Evolutionary conservation across 768 basidiomycete species (phyloP), one percentile per base, ranked within the genome.

Genomic region (Mrakia blollopis): DNA sequence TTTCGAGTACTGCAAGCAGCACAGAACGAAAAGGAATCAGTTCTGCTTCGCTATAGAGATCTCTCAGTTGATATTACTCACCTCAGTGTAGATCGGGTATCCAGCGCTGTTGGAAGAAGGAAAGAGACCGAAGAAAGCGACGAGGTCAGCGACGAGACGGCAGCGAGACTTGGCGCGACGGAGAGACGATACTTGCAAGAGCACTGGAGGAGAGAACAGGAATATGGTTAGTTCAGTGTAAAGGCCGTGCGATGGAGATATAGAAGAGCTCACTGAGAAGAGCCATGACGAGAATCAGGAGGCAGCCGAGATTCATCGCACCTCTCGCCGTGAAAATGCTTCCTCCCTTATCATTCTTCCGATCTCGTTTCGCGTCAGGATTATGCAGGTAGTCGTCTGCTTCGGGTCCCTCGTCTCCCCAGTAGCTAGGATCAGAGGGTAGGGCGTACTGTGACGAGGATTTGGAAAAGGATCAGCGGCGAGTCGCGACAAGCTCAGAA

Each of bases 301-400:
- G 37, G 37, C 73, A 74, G 5, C 77, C 77, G 4, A 78, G 44
- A 57, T 78, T 78, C 41, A 52, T 62, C 25, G 74, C 7, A 35
- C 77, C 77, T 39, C 77, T 54, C 18, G 30, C 18, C 18, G 72
- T 78, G 52, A 78, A 54, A 35, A 78, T 71, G 11, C 67, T 23
- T 0, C 75, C 60, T 41, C 65, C 54, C 13, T 30, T 25, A 35
- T 72, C 76, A 9, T 39, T 35, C 50, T 57, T 65, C 50, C n/a
- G 25, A 68, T 78, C 77, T 23, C 77, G 77, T 30, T 78, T 78
- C 18, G 77, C 63, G 32, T 78, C 73, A 14, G 77, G 77, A n/a
- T 60, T 78, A 61, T 78, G 77, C 32, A 78, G 70, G 68, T 75
- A 78, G 50, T 78, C 77, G 44, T 77, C 76, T 23, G 76, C 37